These are phyloP conservation scores for Trypanosoma mega DNA, from an alignment of 208 protist genomes.

Conservation along the genomic window DNA sequence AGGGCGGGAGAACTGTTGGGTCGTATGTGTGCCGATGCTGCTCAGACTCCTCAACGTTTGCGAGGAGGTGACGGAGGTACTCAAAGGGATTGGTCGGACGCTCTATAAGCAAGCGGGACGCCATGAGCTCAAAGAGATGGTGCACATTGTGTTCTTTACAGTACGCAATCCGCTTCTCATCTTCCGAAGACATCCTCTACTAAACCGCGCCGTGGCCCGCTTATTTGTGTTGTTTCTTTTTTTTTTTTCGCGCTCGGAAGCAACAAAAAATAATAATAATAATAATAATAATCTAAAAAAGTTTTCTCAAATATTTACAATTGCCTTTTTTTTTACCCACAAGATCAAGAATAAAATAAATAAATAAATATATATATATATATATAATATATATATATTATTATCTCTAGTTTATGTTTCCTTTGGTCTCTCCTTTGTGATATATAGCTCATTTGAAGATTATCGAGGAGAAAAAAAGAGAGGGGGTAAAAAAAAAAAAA, in stretches of 20 bases:
- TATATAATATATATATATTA: neutral
- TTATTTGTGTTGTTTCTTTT: neutral
- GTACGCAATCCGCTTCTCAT: conserved; percentile 75
- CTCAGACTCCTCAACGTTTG: conserved; percentile 72
- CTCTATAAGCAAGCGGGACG: conserved; percentile 82
- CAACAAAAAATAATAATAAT: no score
- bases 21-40: conserved; percentile 81
- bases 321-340: neutral
- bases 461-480: no score
- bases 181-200: conserved; percentile 62
- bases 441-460: no score
- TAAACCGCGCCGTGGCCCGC: neutral
- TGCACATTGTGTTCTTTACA: conserved; percentile 90
- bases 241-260: neutral
- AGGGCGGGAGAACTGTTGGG: conserved; percentile 65
- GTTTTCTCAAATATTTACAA: conserved; percentile 1
- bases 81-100: conserved; percentile 85
- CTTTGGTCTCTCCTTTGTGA: conserved; percentile 1
- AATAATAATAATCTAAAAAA: no score
- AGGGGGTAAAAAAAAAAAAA: no score
- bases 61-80: conserved; percentile 75
- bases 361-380: no score
- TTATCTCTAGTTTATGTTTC: neutral
- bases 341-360: no score
- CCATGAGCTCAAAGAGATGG: conserved; percentile 90